Evolutionary conservation across 2,329 filamentous ascomycete genomes (phyloP).

Genomic region (Diaporthe aspalathi): DNA sequence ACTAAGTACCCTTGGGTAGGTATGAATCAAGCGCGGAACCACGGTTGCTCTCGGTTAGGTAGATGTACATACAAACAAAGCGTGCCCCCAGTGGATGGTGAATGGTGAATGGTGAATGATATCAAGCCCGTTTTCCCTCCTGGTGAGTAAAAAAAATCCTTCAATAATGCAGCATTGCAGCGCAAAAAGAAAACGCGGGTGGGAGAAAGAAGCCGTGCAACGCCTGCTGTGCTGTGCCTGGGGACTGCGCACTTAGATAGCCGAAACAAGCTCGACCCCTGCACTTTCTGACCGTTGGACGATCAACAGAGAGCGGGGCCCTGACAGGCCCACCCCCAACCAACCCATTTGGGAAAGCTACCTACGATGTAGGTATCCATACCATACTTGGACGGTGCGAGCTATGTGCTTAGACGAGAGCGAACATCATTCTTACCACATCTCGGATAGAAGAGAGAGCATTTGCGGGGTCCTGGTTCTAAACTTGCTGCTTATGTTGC

Average conservation of each 20-base stretch:
- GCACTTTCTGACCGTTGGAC: conserved; percentile 4
- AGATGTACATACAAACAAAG: too few relatives aligned
- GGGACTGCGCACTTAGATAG: not conserved
- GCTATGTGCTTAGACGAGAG: too few relatives aligned
- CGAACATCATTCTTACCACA: too few relatives aligned
- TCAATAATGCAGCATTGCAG: not conserved
- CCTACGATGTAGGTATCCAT: too few relatives aligned
- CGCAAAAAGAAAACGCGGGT: conserved; percentile 7
- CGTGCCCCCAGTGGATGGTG: too few relatives aligned
- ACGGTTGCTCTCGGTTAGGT: not conserved
- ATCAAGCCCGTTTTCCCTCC: not conserved
- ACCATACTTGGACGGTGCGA: too few relatives aligned
- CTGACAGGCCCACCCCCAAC: too few relatives aligned
- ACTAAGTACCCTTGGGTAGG: not conserved
- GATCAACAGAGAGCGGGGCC: not conserved
- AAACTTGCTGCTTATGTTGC: too few relatives aligned
- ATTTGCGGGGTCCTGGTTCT: too few relatives aligned
- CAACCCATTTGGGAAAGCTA: too few relatives aligned
- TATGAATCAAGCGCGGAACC: not conserved
- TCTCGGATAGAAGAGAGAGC: too few relatives aligned
- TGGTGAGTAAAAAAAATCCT: not conserved
- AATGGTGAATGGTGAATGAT: not conserved
- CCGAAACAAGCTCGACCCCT: conserved; percentile 18
- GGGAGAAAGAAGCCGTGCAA: conserved; percentile 14
- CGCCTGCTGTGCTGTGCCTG: not conserved